A percentile compares a stretch with the other conserved stretches of the same genome.
Conservation (phyloP, 202 grass and related monocot species). For the Dendrocalamus latiflorus region DNA sequence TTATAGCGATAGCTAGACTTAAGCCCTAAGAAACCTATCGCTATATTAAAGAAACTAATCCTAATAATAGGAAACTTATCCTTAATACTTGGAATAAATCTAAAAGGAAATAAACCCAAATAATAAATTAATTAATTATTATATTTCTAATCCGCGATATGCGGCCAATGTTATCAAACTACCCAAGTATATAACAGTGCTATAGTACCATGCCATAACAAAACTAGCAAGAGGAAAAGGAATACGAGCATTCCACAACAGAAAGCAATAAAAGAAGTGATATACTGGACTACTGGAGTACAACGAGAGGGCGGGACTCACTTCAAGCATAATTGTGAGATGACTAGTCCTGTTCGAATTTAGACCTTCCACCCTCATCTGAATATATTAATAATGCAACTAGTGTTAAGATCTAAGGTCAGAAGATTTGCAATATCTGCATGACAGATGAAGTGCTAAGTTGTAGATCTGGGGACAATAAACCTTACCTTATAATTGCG, state of each 20-base stretch:
- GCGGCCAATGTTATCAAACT: too few species aligned
- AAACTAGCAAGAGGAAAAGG: background rate
- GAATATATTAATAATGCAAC: slow-evolving; percentile 29
- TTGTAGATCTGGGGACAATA: background rate
- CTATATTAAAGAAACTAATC: too few species aligned
- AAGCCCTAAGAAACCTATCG: too few species aligned
- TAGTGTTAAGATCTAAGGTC: slow-evolving; percentile 4
- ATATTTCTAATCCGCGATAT: too few species aligned
- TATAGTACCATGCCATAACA: background rate
- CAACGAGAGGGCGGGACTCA: slow-evolving; percentile 34
- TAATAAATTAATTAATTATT: too few species aligned
- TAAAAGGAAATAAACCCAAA: too few species aligned
- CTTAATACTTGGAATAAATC: too few species aligned
- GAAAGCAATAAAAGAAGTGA: slow-evolving; percentile 9
- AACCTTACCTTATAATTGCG: slow-evolving; percentile 80
- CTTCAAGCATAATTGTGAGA: slow-evolving; percentile 83
- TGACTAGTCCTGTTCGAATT: slow-evolving; percentile 63
- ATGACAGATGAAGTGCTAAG: background rate
- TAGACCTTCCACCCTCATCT: slow-evolving; percentile 88
- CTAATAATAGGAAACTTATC: too few species aligned
- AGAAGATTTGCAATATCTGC: slow-evolving; percentile 10
- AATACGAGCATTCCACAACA: background rate
- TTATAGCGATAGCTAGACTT: too few species aligned
- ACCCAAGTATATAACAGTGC: too few species aligned
- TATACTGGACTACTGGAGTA: slow-evolving; percentile 7